Evolutionary conservation across 2,329 filamentous ascomycete species (phyloP).

Genomic region (Cercospora sp.): DNA sequence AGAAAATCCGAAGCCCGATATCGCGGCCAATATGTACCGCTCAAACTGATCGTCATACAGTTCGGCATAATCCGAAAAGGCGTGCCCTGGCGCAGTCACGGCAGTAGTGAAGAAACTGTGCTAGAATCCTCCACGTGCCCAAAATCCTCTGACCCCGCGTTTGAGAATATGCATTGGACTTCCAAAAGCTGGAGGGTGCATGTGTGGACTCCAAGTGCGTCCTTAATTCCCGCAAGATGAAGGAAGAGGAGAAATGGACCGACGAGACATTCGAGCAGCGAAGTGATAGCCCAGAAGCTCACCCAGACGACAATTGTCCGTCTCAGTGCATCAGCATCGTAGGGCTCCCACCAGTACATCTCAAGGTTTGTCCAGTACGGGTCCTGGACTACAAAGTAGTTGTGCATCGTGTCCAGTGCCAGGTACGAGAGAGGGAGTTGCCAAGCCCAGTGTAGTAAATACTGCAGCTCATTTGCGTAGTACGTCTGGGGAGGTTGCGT

Average conservation of each 20-base stretch:
- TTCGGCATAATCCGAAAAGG: background rate
- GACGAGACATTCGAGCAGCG: background rate
- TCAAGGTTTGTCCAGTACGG: background rate
- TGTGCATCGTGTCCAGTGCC: background rate
- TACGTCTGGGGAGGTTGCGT: background rate
- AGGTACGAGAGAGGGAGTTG: constrained; percentile 6
- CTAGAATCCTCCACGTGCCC: constrained; percentile 7
- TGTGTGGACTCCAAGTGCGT: background rate
- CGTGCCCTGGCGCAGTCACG: background rate
- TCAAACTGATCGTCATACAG: background rate
- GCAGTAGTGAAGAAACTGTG: background rate
- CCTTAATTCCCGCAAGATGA: background rate
- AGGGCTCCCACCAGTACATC: background rate
- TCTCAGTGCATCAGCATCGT: background rate
- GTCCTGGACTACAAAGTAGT: background rate
- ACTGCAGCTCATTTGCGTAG: background rate
- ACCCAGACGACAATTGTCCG: background rate
- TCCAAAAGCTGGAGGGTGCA: background rate
- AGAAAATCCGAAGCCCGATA: background rate
- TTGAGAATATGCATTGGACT: background rate
- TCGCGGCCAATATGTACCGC: background rate
- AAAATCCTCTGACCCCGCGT: constrained; percentile 1
- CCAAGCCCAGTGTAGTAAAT: background rate
- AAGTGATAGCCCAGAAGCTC: constrained; percentile 1
- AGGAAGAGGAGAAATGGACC: background rate